Evolutionary conservation across 2,329 filamentous ascomycete genomes (phyloP).

Genomic region (Diaporthe aspalathi): DNA sequence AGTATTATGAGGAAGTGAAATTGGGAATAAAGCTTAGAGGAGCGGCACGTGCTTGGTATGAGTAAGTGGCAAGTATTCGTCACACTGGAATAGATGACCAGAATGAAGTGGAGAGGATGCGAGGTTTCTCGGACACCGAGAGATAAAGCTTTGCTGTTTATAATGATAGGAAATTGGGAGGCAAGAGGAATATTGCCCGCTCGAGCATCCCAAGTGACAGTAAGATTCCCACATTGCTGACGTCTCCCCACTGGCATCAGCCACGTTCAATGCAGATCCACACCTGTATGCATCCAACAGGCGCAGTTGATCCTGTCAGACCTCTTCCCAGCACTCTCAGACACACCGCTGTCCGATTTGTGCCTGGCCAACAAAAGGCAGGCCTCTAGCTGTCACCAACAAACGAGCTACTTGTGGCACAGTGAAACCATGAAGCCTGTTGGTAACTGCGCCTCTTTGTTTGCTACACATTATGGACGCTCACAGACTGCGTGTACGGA

Average conservation of each 20-base stretch:
- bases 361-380: background rate
- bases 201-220: background rate
- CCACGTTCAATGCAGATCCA: background rate
- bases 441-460: background rate
- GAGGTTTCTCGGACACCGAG: background rate
- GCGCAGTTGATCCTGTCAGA: conserved; percentile 17
- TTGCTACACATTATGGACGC: background rate
- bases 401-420: background rate
- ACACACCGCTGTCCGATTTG: background rate
- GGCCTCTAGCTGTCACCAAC: background rate
- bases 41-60: background rate
- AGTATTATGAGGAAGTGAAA: background rate
- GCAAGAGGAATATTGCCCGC: background rate
- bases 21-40: background rate
- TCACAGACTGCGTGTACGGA: background rate
- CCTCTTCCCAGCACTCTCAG: too few species aligned
- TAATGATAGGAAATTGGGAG: background rate
- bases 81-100: too few species aligned
- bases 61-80: background rate
- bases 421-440: background rate
- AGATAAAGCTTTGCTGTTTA: background rate
- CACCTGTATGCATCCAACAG: conserved; percentile 3
- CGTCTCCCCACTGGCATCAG: background rate
- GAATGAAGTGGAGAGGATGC: background rate
- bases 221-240: conserved; percentile 9